These are phyloP conservation scores for Cadophora sp. DNA, from an alignment of 2,329 filamentous ascomycete genomes.

Conservation along the genomic window DNA sequence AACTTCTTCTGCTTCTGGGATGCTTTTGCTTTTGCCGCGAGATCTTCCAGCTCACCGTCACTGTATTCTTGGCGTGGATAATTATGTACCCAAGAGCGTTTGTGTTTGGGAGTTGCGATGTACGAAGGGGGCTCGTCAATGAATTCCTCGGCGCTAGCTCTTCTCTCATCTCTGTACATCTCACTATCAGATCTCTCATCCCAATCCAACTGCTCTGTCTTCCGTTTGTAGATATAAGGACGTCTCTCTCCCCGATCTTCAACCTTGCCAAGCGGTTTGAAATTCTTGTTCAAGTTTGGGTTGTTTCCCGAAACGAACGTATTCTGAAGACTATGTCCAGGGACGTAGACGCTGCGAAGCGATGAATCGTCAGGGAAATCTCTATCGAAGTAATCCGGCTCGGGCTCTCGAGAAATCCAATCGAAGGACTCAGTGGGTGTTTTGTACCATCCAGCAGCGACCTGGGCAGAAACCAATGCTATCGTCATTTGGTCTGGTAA, in stretches of 20 bases:
- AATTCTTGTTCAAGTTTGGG: background rate
- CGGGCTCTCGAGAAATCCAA: background rate
- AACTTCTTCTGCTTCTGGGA: slow-evolving; percentile 1
- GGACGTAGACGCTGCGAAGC: background rate
- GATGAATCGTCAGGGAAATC: background rate
- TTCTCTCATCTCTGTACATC: background rate
- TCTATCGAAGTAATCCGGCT: background rate
- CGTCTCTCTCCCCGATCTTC: background rate
- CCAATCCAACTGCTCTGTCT: background rate
- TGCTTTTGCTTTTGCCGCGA: background rate
- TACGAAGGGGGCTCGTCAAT: background rate
- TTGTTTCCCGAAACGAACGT: background rate
- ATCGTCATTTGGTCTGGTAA: background rate
- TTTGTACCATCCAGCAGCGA: slow-evolving; percentile 3
- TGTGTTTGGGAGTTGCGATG: background rate
- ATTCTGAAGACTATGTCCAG: background rate
- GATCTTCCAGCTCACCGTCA: background rate
- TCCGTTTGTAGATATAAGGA: background rate
- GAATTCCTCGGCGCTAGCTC: too few species aligned
- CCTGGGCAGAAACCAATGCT: background rate
- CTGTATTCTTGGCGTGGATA: background rate
- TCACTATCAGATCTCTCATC: background rate
- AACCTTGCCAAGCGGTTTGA: background rate
- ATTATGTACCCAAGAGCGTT: background rate
- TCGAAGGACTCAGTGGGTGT: background rate